Evolutionary conservation across 352 stramenopile species (phyloP), one percentile per base, ranked within the genome.

Genomic region (Pythium rishiriense): DNA sequence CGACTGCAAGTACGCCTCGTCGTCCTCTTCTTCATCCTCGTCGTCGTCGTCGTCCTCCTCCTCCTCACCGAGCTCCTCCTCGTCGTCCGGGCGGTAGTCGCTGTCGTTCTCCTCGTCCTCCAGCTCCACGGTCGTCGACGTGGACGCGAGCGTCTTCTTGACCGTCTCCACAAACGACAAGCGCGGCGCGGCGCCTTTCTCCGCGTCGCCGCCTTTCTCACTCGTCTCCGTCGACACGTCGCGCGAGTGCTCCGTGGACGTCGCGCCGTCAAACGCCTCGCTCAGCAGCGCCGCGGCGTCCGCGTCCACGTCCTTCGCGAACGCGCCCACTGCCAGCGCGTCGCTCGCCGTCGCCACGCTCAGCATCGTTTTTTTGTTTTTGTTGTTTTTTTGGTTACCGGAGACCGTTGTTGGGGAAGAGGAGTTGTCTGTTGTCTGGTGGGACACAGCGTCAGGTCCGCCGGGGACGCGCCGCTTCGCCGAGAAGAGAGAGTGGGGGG

Each of bases 71-170:
- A 62, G 51, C 2, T 66, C 56, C 0, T 62, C 64, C 5, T 62
- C 56, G 1, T 69, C 62, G 31, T 62, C 51, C 10, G 47, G 54
- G 0, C 9, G n/a, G 43, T 71, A 71, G 46, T 71, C 64, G 39
- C 64, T 71, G 58, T 71, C 63, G 19, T 71, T 49, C 8, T 43
- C 42, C 15, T 67, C 53, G 0, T 62, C 50, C 29, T 31, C 49
- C 50, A 37, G 17, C 25, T 54, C 47, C 24, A 21, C 25, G 1
- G 9, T 26, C 33, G 33, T 14, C 33, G n/a, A 11, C 10, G 33
- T 14, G 10, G 33, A 12, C 41, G 41, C 41, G 14, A 24, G 15
- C 14, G 10, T 46, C 49, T 42, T 11, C 28, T 28, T 31, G 49
- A 56, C 37, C 31, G 49, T 17, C 49, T 56, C 50, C n/a, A 50